Base-by-base conservation (phyloP, 164 flowering plant species). In the Aristolochia fimbriata region DNA sequence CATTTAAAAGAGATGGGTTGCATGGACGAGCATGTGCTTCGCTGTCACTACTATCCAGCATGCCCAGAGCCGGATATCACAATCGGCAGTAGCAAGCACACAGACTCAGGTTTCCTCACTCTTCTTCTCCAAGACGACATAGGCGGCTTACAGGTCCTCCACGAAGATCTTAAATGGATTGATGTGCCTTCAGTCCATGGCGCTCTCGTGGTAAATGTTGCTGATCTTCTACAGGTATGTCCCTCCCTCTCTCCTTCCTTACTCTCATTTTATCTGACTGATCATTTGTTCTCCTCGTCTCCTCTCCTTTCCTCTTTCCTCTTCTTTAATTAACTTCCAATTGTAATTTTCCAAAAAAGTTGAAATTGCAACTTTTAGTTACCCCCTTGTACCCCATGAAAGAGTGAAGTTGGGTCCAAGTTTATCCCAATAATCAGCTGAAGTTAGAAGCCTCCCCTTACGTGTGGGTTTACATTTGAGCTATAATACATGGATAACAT, bases 111-210 rank as follows among this genome's bases (percentile, higher is more conserved):
- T 0, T 47, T 65, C 16, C 7, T 70, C 15, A 74, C 72, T 15
- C 33, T 70, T 45, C 46, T 74, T 49, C 53, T 74, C 47, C 67
- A 63, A 51, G 57, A 70, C 41, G 64, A 67, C 30, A 47, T 61
- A 3, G 65, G 66, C 10, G 74, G 72, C 45, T 45, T 74, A 21
- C 74, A 70, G 47, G 71, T 74, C 37, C 68, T n/a, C n/a, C n/a
- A 59, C 31, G 46, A 59, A 25, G 64, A 47, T 0, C 51, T 64
- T 7, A 17, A 48, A 13, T 74, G 77, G 74, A 61, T 74, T n/a
- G 61, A 67, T 14, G 64, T 70, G 15, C 49, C 47, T 52, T 71
- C 77, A 0, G 21, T 67, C 1, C 65, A 24, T 11, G 77, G 77
- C 1, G 65, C 65, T 11, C 30, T 74, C 8, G 51, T 65, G 16